Percentiles rank a stretch among this genome's conserved stretches.
phyloP scores from a whole-genome alignment of 495 filamentous ascomycete species.

The Aspergillus biplanus region DNA sequence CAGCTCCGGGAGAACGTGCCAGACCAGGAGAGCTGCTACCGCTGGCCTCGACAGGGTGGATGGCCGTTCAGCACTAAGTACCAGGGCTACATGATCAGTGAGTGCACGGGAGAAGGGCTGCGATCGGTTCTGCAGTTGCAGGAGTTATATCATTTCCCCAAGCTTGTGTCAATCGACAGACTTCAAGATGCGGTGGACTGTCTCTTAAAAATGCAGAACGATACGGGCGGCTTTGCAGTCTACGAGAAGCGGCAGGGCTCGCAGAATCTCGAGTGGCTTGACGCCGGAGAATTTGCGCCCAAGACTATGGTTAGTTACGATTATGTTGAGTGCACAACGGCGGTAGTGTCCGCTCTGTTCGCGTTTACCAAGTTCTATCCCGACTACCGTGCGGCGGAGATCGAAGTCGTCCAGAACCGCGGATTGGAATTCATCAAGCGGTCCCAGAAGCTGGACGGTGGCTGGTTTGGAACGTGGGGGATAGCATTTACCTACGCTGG shows the following conservation, averaged over 20 bases:
- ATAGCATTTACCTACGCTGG: slow-evolving; percentile 26
- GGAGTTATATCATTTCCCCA: background rate
- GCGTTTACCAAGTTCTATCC: slow-evolving; percentile 17
- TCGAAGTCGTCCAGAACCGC: background rate
- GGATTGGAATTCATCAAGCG: slow-evolving; percentile 6
- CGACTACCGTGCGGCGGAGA: slow-evolving; percentile 18
- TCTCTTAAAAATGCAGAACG: slow-evolving; percentile 4
- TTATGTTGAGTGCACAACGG: slow-evolving; percentile 23
- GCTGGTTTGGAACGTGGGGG: slow-evolving; percentile 24
- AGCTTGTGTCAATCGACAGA: background rate
- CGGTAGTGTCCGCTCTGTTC: slow-evolving; percentile 20
- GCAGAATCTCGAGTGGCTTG: slow-evolving; percentile 15
- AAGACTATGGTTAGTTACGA: slow-evolving; percentile 21
- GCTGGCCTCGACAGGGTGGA: slow-evolving; percentile 4
- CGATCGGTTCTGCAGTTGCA: slow-evolving; percentile 6
- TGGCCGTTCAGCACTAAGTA: slow-evolving; percentile 12
- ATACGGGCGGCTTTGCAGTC: slow-evolving; percentile 15
- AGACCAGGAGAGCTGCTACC: slow-evolving; percentile 12
- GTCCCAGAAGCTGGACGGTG: slow-evolving; percentile 19
- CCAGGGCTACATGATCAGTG: slow-evolving; percentile 5
- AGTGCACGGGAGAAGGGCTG: slow-evolving; percentile 4
- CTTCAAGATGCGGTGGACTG: slow-evolving; percentile 16
- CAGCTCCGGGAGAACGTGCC: slow-evolving; percentile 7
- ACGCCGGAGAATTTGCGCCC: slow-evolving; percentile 16
- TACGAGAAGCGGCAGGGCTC: slow-evolving; percentile 16